Evolutionary conservation across 1,284 basidiomycete genomes (phyloP).

Genomic region (Singerocomus inundabilis): DNA sequence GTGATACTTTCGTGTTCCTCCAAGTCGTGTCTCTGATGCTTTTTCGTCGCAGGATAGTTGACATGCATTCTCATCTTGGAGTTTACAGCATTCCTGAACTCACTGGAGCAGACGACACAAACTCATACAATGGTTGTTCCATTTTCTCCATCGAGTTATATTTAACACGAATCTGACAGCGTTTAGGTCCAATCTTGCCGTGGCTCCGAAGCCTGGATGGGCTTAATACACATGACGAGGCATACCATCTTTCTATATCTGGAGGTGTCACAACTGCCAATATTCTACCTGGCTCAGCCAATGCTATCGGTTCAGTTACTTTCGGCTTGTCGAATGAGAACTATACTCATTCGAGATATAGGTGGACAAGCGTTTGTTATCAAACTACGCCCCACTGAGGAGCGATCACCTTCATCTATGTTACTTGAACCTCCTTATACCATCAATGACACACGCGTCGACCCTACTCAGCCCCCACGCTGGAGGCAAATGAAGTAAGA

Average conservation of each 20-base stretch:
- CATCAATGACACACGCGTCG: constrained; percentile 37
- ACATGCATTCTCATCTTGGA: constrained; percentile 81
- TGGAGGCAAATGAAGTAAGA: constrained; percentile 66
- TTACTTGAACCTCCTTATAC: constrained; percentile 60
- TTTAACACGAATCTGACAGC: too few relatives aligned
- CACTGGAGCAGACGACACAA: constrained; percentile 32
- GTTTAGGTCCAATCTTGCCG: too few relatives aligned
- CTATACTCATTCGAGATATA: constrained; percentile 19
- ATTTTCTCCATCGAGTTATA: too few relatives aligned
- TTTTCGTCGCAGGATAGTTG: constrained; percentile 45
- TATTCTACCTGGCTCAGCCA: constrained; percentile 50
- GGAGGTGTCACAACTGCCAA: constrained; percentile 55
- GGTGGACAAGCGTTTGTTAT: constrained; percentile 70
- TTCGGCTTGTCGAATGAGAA: too few relatives aligned
- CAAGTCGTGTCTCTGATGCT: not conserved
- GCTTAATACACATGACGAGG: constrained; percentile 52
- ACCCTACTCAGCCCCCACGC: constrained; percentile 30
- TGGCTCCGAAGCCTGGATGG: constrained; percentile 50
- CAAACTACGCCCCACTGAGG: constrained; percentile 59
- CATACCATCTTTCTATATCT: constrained; percentile 47
- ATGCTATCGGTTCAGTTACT: constrained; percentile 53
- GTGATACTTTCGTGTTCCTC: constrained; percentile 11
- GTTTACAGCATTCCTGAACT: constrained; percentile 61
- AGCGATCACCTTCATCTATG: constrained; percentile 60
- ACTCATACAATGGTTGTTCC: too few relatives aligned